These are phyloP conservation scores for Aspergillus flavus DNA, from an alignment of 2,329 filamentous ascomycete species.

Conservation along the genomic window DNA sequence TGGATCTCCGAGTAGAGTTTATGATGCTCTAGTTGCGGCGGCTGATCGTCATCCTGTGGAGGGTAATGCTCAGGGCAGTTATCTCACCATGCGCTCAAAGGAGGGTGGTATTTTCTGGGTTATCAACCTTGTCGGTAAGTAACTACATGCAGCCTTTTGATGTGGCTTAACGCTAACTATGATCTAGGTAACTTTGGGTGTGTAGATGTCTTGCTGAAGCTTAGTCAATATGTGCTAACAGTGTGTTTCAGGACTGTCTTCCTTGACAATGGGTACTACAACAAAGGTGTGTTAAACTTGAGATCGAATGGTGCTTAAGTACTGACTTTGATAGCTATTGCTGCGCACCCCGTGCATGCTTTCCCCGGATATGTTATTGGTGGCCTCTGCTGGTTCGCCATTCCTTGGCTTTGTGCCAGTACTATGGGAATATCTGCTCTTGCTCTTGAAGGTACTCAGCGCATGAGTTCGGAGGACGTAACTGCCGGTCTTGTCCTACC, in stretches of 20 bases:
- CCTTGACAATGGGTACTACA: slow-evolving; percentile 84
- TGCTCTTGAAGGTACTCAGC: slow-evolving; percentile 73
- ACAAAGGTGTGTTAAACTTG: slow-evolving; percentile 57
- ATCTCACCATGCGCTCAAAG: slow-evolving; percentile 80
- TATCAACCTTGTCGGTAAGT: slow-evolving; percentile 86
- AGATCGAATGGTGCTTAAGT: background rate
- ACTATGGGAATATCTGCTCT: slow-evolving; percentile 84
- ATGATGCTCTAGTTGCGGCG: slow-evolving; percentile 73
- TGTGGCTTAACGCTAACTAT: slow-evolving; percentile 5
- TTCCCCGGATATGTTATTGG: slow-evolving; percentile 87
- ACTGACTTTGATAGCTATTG: slow-evolving; percentile 63
- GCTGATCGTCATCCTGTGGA: slow-evolving; percentile 71
- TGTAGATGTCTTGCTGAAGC: slow-evolving; percentile 2
- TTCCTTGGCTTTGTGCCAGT: slow-evolving; percentile 85
- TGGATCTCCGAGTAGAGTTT: slow-evolving; percentile 76
- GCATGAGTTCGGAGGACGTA: slow-evolving; percentile 74
- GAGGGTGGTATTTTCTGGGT: slow-evolving; percentile 89
- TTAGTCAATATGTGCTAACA: slow-evolving; percentile 12
- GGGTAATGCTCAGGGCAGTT: slow-evolving; percentile 79
- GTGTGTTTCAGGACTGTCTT: slow-evolving; percentile 66
- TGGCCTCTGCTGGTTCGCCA: slow-evolving; percentile 87
- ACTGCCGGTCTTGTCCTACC: slow-evolving; percentile 82
- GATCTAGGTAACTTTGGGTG: slow-evolving; percentile 34
- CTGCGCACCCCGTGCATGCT: slow-evolving; percentile 80
- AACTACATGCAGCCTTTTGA: slow-evolving; percentile 43